Conservation (phyloP, 2,329 filamentous ascomycete species). For the Verticillium longisporum region DNA sequence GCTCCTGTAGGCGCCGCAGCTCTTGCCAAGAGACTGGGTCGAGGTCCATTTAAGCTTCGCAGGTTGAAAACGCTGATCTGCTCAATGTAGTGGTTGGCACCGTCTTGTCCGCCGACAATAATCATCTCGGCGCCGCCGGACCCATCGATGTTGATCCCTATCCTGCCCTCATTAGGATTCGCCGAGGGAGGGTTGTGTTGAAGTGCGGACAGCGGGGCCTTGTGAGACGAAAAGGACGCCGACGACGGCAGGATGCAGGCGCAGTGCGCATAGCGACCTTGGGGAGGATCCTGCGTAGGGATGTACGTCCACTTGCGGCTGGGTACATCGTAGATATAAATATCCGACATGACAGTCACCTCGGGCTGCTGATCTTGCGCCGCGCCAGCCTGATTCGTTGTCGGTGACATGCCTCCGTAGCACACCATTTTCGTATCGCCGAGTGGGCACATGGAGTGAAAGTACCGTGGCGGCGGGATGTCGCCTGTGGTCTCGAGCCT, state of each 20-base stretch:
- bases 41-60: constrained; percentile 89
- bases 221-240: constrained; percentile 77
- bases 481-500: constrained; percentile 81
- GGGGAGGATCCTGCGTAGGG: constrained; percentile 71
- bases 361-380: constrained; percentile 68
- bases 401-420: constrained; percentile 96
- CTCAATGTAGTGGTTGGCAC: constrained; percentile 97
- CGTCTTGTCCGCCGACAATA: constrained; percentile 92
- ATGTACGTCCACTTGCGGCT: constrained; percentile 82
- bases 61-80: constrained; percentile 98
- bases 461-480: constrained; percentile 85
- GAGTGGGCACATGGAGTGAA: constrained; percentile 89
- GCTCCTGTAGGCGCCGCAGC: constrained; percentile 92
- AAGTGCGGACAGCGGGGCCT: constrained; percentile 77
- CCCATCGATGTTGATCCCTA: constrained; percentile 85
- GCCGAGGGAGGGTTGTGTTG: constrained; percentile 79
- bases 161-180: constrained; percentile 80
- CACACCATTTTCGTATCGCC: constrained; percentile 96
- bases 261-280: constrained; percentile 94
- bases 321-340: constrained; percentile 87
- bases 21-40: constrained; percentile 79
- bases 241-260: constrained; percentile 87
- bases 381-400: constrained; percentile 38
- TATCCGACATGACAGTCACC: constrained; percentile 95
- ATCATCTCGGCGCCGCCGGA: constrained; percentile 94